Evolutionary conservation across 352 stramenopile species (phyloP).

Genomic region (Aphanomyces stellatus): DNA sequence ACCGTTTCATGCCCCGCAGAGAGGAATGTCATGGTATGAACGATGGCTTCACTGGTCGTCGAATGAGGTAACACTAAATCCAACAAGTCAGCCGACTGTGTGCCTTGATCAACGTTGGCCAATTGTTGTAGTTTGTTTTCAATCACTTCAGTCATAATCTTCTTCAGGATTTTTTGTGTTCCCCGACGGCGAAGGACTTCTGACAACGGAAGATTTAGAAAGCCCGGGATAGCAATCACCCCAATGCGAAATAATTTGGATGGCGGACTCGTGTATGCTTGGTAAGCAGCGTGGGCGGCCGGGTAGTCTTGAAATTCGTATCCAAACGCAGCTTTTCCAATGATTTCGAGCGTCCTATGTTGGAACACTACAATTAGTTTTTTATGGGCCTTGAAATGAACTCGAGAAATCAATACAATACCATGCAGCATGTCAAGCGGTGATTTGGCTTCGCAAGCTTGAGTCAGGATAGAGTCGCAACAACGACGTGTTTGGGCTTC

Average conservation of each 20-base stretch:
- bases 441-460: not conserved
- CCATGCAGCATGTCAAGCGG: not conserved
- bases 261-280: not conserved
- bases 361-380: not conserved
- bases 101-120: not conserved
- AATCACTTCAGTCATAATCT: not conserved
- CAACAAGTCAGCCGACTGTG: too few relatives aligned
- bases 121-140: not conserved
- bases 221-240: not conserved
- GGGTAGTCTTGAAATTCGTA: not conserved
- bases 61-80: not conserved
- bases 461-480: not conserved
- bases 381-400: not conserved
- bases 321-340: not conserved
- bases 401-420: too few relatives aligned
- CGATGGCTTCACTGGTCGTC: not conserved
- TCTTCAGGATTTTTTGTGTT: not conserved
- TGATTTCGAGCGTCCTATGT: not conserved
- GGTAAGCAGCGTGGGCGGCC: not conserved
- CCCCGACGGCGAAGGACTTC: not conserved
- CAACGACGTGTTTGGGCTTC: not conserved
- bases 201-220: not conserved
- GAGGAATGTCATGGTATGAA: slow-evolving; percentile 26
- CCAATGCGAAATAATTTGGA: not conserved
- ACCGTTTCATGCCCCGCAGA: slow-evolving; percentile 15